Conservation (phyloP, 768 basidiomycete species). For the Boletus edulis region DNA sequence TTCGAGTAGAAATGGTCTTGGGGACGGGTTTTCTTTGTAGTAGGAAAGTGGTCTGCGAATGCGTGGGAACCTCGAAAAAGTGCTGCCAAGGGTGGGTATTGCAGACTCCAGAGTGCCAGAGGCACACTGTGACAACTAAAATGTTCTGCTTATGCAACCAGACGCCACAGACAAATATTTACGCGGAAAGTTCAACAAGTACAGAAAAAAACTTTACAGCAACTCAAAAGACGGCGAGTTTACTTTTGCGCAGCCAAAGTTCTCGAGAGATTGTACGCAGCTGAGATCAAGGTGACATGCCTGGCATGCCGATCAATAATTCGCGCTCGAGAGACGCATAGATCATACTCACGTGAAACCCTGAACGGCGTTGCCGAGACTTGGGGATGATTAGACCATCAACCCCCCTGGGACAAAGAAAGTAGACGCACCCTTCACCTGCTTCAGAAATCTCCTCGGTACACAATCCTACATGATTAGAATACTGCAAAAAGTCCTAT, state of each 20-base stretch:
- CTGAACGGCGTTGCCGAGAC: slow-evolving; percentile 85
- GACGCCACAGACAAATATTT: too few relatives aligned
- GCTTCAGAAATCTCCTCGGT: slow-evolving; percentile 84
- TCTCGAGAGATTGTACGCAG: slow-evolving; percentile 79
- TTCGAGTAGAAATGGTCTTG: too few relatives aligned
- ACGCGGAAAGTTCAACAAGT: too few relatives aligned
- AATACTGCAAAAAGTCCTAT: slow-evolving; percentile 76
- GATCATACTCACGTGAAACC: slow-evolving; percentile 72
- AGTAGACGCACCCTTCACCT: slow-evolving; percentile 66
- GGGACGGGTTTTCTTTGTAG: too few relatives aligned
- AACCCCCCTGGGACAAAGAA: background rate
- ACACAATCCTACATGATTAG: slow-evolving; percentile 85
- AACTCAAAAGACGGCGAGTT: background rate
- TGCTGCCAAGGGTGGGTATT: too few relatives aligned
- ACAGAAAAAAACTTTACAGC: background rate
- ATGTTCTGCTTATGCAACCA: too few relatives aligned
- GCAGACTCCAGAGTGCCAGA: too few relatives aligned
- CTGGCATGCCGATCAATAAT: slow-evolving; percentile 32
- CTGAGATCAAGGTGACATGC: slow-evolving; percentile 82
- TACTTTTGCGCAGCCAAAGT: slow-evolving; percentile 36
- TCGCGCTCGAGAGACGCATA: background rate
- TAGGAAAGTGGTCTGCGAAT: too few relatives aligned
- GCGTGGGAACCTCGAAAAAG: too few relatives aligned
- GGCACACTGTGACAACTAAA: too few relatives aligned
- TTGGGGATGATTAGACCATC: slow-evolving; percentile 25